Base-by-base conservation (phyloP, 768 basidiomycete species). In the Rhodosporidiobolus odoratus region DNA sequence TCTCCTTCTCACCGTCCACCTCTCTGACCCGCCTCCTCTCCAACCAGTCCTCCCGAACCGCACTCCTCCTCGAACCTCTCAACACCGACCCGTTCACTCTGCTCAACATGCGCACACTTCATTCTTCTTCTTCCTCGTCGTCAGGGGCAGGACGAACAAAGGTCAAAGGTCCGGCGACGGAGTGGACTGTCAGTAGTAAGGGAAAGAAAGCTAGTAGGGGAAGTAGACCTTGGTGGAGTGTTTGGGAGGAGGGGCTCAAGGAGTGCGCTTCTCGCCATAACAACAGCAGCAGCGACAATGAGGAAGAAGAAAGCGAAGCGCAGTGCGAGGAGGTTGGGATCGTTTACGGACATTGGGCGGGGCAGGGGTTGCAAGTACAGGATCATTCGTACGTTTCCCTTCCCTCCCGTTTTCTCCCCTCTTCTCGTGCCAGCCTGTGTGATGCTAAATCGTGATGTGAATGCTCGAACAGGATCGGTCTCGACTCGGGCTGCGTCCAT, bases 321-420 rank as follows among this genome's bases (percentile, higher is more conserved):
- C 41, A 27, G 12, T 66, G 65, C 30, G 57, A 63, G 27, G 27
- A 35, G 56, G 56, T 40, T 17, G 66, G 66, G 12, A 32, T 74
- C 12, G 8, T 74, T 7, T 74, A 74, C 38, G 73, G 73, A 0
- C 73, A 74, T 34, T 71, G 73, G 69, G 69, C 69, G 6, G 63
- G 56, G 7, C 63, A 63, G 27, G 73, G 73, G 3, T 21, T 74
- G n/a, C 43, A 65, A 17, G 56, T 68, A 0, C 64, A 67, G 41
- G 32, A 57, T 6, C 63, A 71, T 27, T 58, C 56, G 66, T 70
- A 32, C 45, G 66, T 60, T 23, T 6, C 17, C 35, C 30, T 35
- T 35, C n/a, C 32, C 32, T 54, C 53, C 30, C 48, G 9, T 53
- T 53, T 53, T 30, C 52, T 25, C 19, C 40, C 48, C 21, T 32